Percentiles rank a stretch among this genome's conserved stretches.
These are phyloP conservation scores for Piloderma croceum DNA, from an alignment of 768 basidiomycete genomes.

Conservation along the genomic window DNA sequence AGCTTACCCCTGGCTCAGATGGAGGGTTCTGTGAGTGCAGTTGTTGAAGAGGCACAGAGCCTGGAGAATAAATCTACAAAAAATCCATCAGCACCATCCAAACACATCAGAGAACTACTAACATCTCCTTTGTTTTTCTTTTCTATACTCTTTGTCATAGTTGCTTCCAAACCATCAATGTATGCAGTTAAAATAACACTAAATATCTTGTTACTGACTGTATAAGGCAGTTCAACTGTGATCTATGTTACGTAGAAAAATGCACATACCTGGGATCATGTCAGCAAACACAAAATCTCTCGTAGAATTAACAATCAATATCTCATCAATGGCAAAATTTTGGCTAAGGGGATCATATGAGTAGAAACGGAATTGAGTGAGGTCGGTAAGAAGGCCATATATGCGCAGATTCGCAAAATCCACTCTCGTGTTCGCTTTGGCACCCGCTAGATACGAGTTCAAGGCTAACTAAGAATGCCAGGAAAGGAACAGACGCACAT, in stretches of 20 bases:
- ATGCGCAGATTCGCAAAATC: constrained; percentile 14
- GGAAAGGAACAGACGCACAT: constrained; percentile 12
- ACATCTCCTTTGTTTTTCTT: constrained; percentile 5
- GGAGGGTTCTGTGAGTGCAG: too few species aligned
- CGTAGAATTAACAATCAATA: constrained; percentile 10
- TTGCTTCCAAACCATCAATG: constrained; percentile 14
- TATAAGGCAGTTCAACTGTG: constrained; percentile 10
- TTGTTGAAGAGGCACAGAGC: too few species aligned
- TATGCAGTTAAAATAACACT: constrained; percentile 16
- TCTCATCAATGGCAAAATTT: constrained; percentile 17
- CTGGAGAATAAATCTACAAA: too few species aligned
- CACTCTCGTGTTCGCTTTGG: too few species aligned
- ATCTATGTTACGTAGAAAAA: constrained; percentile 7
- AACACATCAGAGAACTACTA: constrained; percentile 3
- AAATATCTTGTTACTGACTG: constrained; percentile 19
- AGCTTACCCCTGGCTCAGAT: too few species aligned
- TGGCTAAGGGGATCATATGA: constrained; percentile 18
- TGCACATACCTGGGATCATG: constrained; percentile 17
- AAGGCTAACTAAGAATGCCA: constrained; percentile 7
- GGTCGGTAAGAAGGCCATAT: constrained; percentile 20
- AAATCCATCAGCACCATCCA: too few species aligned
- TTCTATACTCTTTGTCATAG: constrained; percentile 2
- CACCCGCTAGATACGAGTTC: constrained; percentile 12
- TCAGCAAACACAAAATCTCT: constrained; percentile 10
- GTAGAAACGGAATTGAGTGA: constrained; percentile 17